Evolutionary conservation across 441 rosid species (phyloP).

Genomic region (Erodium moschatum): DNA sequence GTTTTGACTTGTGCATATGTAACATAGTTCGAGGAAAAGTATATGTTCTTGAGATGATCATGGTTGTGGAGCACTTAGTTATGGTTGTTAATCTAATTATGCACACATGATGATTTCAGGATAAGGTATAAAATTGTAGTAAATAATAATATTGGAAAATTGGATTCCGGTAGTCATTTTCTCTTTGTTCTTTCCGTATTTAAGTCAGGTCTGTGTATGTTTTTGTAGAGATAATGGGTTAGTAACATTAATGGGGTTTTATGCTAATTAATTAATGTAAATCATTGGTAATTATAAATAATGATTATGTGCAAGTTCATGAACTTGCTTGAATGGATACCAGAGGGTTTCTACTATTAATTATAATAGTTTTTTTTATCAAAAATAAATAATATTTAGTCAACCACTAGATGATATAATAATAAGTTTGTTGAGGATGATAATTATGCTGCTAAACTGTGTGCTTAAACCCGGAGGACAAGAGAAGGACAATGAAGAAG

Average conservation of each 20-base stretch:
- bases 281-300: too few relatives aligned
- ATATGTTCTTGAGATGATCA: too few relatives aligned
- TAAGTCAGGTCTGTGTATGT: background rate
- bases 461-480: background rate
- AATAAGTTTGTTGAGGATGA: background rate
- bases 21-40: too few relatives aligned
- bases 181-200: too few relatives aligned
- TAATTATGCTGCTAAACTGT: background rate
- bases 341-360: background rate
- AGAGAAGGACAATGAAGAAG: background rate
- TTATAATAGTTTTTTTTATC: background rate
- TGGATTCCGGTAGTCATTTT: background rate
- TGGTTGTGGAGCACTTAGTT: too few relatives aligned
- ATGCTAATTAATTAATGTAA: too few relatives aligned
- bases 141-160: too few relatives aligned
- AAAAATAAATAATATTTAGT: background rate
- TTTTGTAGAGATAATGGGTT: background rate
- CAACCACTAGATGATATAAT: background rate
- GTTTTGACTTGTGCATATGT: too few relatives aligned
- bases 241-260: background rate
- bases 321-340: background rate
- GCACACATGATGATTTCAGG: too few relatives aligned
- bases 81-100: too few relatives aligned
- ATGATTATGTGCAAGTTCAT: background rate
- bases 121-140: too few relatives aligned